Evolutionary conservation across 1,284 basidiomycete species (phyloP).

Genomic region (Jaminaea rosea): DNA sequence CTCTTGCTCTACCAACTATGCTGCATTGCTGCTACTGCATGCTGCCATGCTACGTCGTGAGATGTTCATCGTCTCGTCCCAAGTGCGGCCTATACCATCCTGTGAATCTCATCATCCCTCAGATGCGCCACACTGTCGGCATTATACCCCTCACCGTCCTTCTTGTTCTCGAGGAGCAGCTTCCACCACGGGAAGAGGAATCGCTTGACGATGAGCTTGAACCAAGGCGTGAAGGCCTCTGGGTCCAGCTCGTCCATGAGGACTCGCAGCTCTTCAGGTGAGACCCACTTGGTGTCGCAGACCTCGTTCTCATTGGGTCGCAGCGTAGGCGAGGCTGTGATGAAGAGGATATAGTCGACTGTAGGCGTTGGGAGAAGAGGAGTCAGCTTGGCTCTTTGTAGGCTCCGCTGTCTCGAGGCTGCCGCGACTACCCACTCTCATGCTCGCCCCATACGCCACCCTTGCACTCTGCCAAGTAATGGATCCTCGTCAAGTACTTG

Average conservation of each 20-base stretch:
- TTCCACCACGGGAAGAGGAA: slow-evolving; percentile 99
- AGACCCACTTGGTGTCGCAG: slow-evolving; percentile 80
- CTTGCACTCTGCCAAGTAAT: slow-evolving; percentile 83
- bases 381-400: neutral
- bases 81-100: slow-evolving; percentile 35
- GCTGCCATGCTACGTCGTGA: too few species aligned
- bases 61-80: too few species aligned
- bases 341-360: slow-evolving; percentile 98
- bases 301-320: slow-evolving; percentile 85
- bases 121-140: slow-evolving; percentile 13
- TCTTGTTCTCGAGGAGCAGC: slow-evolving; percentile 59
- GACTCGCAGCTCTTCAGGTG: slow-evolving; percentile 72
- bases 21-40: too few species aligned
- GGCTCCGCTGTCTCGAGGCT: neutral
- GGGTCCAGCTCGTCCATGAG: slow-evolving; percentile 71
- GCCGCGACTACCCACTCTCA: slow-evolving; percentile 62
- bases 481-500: slow-evolving; percentile 90
- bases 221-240: slow-evolving; percentile 95
- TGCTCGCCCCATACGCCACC: slow-evolving; percentile 95
- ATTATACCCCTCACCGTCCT: neutral
- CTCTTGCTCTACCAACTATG: too few species aligned
- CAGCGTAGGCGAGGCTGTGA: slow-evolving; percentile 79
- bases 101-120: slow-evolving; percentile 39
- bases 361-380: neutral
- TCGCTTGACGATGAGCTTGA: slow-evolving; percentile 92